These are phyloP conservation scores for Allantophomopsis cytisporea DNA, from an alignment of 2,329 filamentous ascomycete species.

Conservation along the genomic window DNA sequence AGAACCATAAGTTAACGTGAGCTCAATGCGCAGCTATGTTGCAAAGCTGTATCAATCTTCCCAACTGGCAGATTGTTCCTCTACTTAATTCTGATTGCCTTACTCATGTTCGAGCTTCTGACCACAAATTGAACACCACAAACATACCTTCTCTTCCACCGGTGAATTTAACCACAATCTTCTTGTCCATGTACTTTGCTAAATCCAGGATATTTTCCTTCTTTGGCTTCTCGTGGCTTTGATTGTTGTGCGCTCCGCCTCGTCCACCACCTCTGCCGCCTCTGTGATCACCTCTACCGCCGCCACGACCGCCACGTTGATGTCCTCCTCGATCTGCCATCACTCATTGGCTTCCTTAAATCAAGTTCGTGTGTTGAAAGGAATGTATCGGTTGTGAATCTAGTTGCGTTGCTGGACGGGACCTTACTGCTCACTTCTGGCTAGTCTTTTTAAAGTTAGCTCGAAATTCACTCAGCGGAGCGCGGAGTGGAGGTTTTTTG, in stretches of 20 bases:
- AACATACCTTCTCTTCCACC: constrained; percentile 77
- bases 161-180: constrained; percentile 91
- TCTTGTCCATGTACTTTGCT: constrained; percentile 93
- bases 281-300: constrained; percentile 18
- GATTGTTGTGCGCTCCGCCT: constrained; percentile 28
- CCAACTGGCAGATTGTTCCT: no score
- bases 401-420: no score
- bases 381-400: no score
- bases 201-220: constrained; percentile 98
- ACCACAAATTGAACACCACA: no score
- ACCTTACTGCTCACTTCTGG: no score
- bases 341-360: background rate
- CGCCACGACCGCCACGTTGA: constrained; percentile 18
- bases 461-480: no score
- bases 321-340: constrained; percentile 16
- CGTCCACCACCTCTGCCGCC: constrained; percentile 28
- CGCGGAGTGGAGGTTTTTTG: no score
- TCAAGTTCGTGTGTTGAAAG: background rate
- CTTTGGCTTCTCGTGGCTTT: constrained; percentile 64
- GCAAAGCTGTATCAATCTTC: no score
- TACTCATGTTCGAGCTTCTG: no score
- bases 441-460: no score
- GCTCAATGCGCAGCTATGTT: no score
- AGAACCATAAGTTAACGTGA: constrained; percentile 2
- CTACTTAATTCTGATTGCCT: no score